Evolutionary conservation across 192 early-diverging fungal species (phyloP), one percentile per base, ranked within the genome.

Genomic region (Podila minutissima): DNA sequence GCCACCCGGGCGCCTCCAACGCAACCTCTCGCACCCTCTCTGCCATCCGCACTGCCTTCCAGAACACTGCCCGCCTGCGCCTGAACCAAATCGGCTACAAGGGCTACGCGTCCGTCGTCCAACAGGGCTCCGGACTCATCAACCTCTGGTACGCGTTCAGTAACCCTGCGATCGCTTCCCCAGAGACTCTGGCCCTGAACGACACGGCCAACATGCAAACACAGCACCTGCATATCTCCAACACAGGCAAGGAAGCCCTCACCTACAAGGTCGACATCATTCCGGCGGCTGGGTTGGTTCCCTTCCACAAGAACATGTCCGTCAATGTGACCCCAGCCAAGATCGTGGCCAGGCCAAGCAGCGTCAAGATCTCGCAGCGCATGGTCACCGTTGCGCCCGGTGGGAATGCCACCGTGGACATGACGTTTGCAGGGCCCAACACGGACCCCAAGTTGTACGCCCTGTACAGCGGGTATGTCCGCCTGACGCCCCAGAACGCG

Each of bases 111-210:
- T 63, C 91, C 15, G 87, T 91, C 10, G 70, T 86, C 58, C 77
- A 71, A 49, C 90, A 91, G 72, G 93, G 93, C 6, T 75, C 83
- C 37, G 95, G 95, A 20, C 83, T 95, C 12, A 81, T 97, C n/a
- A 86, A 94, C 75, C 64, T 93, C 38, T 86, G 81, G 62, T 50
- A 85, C 29, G 87, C 93, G 3, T 55, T 94, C 46, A 72, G 35
- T 11, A 66, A 90, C 8, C 85, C 86, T 28, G 83, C 76, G 0
- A 22, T 75, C 3, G 67, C 93, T n/a, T 72, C 69, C 13, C 93
- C 94, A 1, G 62, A 75, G 12, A 71, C 72, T 9, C 51, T 94
- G 22, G 82, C 87, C 5, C 66, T 92, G 29, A 89, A 85, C 62
- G 86, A 90, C 63, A 76, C 71, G 20, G 61, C 26, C 5, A 61